Conservation (phyloP, 495 filamentous ascomycete genomes). For the Penicillium canariense region DNA sequence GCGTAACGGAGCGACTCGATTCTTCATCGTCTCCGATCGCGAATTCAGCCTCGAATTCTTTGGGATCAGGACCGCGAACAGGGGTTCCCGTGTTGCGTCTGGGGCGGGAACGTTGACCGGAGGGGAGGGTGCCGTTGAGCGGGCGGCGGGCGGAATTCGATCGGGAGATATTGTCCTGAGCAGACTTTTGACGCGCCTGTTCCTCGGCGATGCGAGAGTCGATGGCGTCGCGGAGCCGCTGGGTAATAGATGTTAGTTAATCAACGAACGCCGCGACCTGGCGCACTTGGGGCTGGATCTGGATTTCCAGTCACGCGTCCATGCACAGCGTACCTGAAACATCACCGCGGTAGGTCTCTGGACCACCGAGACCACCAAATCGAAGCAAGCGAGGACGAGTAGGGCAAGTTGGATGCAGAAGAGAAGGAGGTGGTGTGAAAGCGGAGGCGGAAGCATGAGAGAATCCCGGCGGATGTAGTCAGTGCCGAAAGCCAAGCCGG, state of each 20-base stretch:
- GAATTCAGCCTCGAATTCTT: conserved; percentile 80
- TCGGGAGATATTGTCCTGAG: conserved; percentile 47
- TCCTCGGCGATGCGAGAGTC: conserved; percentile 86
- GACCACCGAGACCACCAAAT: conserved; percentile 33
- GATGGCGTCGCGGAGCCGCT: conserved; percentile 85
- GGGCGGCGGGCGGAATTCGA: conserved; percentile 52
- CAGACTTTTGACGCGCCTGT: conserved; percentile 69
- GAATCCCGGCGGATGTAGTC: not conserved
- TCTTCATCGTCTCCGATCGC: conserved; percentile 75
- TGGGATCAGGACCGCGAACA: conserved; percentile 68
- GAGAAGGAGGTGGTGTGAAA: conserved; percentile 20
- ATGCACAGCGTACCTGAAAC: conserved; percentile 42
- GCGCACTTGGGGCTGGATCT: too few species aligned
- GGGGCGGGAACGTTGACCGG: conserved; percentile 50
- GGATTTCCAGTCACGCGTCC: not conserved
- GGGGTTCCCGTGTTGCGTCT: conserved; percentile 51
- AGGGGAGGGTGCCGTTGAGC: conserved; percentile 49
- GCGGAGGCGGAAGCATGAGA: conserved; percentile 24
- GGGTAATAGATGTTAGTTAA: conserved; percentile 10
- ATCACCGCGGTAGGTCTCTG: conserved; percentile 41
- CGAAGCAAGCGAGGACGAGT: conserved; percentile 21
- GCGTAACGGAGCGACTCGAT: conserved; percentile 55
- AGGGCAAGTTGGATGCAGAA: conserved; percentile 20
- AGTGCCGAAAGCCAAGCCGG: not conserved
- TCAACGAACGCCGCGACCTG: too few species aligned